Conservation (phyloP, 2,329 filamentous ascomycete genomes). For the Aureobasidium melanogenum region DNA sequence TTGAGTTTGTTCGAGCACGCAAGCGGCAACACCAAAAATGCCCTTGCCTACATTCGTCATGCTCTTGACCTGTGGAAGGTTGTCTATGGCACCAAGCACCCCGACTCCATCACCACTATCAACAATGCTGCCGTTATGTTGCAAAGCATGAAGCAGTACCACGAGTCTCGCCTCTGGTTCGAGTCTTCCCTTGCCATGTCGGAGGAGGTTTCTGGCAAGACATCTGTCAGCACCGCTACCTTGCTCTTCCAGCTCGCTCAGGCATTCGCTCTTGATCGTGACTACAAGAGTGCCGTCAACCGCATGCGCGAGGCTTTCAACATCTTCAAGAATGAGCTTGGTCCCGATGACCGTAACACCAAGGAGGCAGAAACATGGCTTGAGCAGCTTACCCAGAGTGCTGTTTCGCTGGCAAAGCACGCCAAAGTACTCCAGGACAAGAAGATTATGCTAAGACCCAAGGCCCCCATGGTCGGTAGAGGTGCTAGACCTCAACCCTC, state of each 20-base stretch:
- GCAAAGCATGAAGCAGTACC: slow-evolving; percentile 87
- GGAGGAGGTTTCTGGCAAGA: slow-evolving; percentile 78
- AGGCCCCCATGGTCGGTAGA: slow-evolving; percentile 46
- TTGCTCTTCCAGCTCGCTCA: slow-evolving; percentile 96
- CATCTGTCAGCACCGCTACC: slow-evolving; percentile 87
- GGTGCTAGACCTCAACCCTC: slow-evolving; percentile 54
- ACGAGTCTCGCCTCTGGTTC: slow-evolving; percentile 93
- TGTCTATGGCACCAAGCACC: slow-evolving; percentile 87
- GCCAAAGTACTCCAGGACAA: slow-evolving; percentile 76
- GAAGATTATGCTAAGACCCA: slow-evolving; percentile 20
- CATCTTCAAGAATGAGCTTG: slow-evolving; percentile 83
- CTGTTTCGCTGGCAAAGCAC: slow-evolving; percentile 88
- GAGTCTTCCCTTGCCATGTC: slow-evolving; percentile 70
- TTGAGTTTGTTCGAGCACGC: slow-evolving; percentile 90
- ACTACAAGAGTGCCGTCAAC: slow-evolving; percentile 82
- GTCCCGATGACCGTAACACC: slow-evolving; percentile 88
- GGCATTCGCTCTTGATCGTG: slow-evolving; percentile 87
- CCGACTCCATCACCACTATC: slow-evolving; percentile 95
- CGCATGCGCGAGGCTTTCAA: slow-evolving; percentile 96
- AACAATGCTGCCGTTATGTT: slow-evolving; percentile 99
- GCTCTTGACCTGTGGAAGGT: slow-evolving; percentile 94
- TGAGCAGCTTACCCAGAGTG: slow-evolving; percentile 90
- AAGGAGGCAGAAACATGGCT: slow-evolving; percentile 97
- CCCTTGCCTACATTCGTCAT: slow-evolving; percentile 83
- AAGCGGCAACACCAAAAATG: slow-evolving; percentile 77